Conservation (phyloP, 2,329 filamentous ascomycete genomes). For the Aspergillus eucalypticola region DNA sequence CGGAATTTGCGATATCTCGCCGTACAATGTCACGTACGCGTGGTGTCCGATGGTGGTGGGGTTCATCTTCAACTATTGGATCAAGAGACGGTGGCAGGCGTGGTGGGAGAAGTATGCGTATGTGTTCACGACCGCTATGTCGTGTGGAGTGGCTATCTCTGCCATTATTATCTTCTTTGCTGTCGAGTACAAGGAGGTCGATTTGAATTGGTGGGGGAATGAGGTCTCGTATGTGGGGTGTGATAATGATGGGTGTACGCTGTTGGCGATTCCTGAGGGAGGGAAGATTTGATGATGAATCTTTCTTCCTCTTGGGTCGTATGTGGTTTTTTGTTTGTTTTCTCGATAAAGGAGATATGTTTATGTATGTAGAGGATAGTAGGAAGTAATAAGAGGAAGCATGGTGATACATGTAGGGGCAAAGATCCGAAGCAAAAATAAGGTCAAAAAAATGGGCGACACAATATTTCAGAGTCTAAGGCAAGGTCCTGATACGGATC, state of each 20-base stretch:
- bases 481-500: no score
- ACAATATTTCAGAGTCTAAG: no score
- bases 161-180: conserved; percentile 6
- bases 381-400: no score
- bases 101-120: conserved; percentile 9
- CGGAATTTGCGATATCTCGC: not conserved
- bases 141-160: conserved; percentile 1
- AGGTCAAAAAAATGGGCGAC: no score
- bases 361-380: not conserved
- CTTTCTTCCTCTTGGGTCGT: not conserved
- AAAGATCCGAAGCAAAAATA: no score
- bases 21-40: conserved; percentile 10
- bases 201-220: conserved; percentile 4
- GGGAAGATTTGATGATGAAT: not conserved
- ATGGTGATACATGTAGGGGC: no score
- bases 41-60: conserved; percentile 6
- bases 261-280: not conserved
- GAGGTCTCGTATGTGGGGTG: not conserved
- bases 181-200: not conserved
- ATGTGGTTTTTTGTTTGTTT: not conserved
- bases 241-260: not conserved
- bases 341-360: not conserved
- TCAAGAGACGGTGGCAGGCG: not conserved
- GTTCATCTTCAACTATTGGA: not conserved
- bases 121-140: conserved; percentile 3